phyloP scores from a whole-genome alignment of 495 filamentous ascomycete genomes.

The Penicillium pulvis region DNA sequence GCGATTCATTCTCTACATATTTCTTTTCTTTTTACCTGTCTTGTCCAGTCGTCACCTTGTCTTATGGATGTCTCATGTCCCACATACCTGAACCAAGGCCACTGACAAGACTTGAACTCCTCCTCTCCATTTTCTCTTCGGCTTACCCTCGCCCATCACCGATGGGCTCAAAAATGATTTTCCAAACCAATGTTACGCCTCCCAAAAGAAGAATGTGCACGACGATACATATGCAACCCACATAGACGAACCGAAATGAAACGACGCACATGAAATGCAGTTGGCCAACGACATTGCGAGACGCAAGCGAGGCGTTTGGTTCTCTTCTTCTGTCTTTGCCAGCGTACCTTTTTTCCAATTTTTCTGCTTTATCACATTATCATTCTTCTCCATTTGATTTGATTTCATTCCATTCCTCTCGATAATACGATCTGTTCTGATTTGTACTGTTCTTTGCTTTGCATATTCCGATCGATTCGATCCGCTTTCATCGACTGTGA shows the following conservation, averaged over 20 bases:
- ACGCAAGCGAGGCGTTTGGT: slow-evolving; percentile 37
- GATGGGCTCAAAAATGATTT: slow-evolving; percentile 12
- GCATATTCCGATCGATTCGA: slow-evolving; percentile 7
- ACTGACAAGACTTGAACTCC: slow-evolving; percentile 6
- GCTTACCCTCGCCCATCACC: slow-evolving; percentile 11
- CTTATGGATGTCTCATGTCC: background rate
- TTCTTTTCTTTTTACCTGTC: slow-evolving; percentile 22
- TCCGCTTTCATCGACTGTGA: slow-evolving; percentile 8
- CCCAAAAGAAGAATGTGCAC: slow-evolving; percentile 30
- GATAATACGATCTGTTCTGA: slow-evolving; percentile 2
- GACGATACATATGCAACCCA: slow-evolving; percentile 31
- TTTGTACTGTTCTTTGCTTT: background rate
- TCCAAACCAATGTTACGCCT: slow-evolving; percentile 15
- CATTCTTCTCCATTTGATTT: slow-evolving; percentile 16
- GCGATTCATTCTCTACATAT: slow-evolving; percentile 27
- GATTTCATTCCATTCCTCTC: slow-evolving; percentile 10
- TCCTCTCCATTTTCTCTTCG: slow-evolving; percentile 25
- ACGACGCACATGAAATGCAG: slow-evolving; percentile 31
- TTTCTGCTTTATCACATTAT: slow-evolving; percentile 9
- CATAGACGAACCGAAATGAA: slow-evolving; percentile 38
- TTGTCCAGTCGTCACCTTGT: slow-evolving; percentile 11
- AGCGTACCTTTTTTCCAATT: slow-evolving; percentile 12
- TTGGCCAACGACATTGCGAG: slow-evolving; percentile 31
- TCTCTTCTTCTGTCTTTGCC: slow-evolving; percentile 24
- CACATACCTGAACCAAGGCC: background rate